These are phyloP conservation scores for Arachis monticola DNA, from an alignment of 331 rosid species.

Conservation along the genomic window DNA sequence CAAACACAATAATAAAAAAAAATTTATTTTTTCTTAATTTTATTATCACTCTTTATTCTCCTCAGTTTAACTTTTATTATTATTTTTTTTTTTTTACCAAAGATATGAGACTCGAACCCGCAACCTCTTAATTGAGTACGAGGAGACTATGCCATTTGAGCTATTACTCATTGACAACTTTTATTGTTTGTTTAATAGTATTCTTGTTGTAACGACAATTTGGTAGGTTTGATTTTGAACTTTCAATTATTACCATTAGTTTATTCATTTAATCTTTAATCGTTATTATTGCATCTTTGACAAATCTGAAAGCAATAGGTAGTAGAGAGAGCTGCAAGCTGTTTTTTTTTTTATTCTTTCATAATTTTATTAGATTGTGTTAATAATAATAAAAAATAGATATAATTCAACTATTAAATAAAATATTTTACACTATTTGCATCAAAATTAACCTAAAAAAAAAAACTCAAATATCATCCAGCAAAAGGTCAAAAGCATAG, in stretches of 20 bases:
- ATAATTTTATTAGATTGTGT: too few relatives aligned
- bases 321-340: not conserved
- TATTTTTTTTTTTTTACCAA: too few relatives aligned
- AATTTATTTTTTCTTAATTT: too few relatives aligned
- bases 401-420: too few relatives aligned
- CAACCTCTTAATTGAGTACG: too few relatives aligned
- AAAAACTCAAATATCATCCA: conserved; percentile 6
- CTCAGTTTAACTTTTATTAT: not conserved
- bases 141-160: too few relatives aligned
- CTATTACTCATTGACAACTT: too few relatives aligned
- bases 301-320: conserved; percentile 36
- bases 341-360: not conserved
- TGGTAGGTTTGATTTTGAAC: not conserved
- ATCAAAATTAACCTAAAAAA: too few relatives aligned
- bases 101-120: too few relatives aligned
- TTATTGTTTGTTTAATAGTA: not conserved
- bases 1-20: too few relatives aligned
- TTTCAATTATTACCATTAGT: conserved; percentile 1
- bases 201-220: not conserved
- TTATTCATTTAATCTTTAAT: conserved; percentile 21
- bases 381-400: too few relatives aligned
- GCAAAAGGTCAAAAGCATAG: conserved; percentile 48
- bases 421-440: too few relatives aligned
- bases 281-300: conserved; percentile 16
- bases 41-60: not conserved